phyloP scores from a whole-genome alignment of 1,139 yeast species.

The Lodderomyces metapsilosis region DNA sequence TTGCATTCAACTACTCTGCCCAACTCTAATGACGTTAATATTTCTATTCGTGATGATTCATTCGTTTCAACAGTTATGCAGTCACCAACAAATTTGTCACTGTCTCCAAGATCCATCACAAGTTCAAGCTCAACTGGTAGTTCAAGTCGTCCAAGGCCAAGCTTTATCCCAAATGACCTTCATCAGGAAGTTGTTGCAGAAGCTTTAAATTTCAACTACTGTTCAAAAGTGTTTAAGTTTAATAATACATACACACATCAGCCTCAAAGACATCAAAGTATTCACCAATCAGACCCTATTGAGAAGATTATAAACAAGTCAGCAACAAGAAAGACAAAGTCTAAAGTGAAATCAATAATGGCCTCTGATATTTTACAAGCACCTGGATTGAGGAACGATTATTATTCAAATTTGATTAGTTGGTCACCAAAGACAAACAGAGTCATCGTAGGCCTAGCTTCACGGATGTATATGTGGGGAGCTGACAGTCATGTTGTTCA shows the following conservation, averaged over 20 bases:
- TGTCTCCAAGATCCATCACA: conserved; percentile 3
- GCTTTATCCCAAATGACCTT: conserved; percentile 6
- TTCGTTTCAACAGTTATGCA: conserved; percentile 8
- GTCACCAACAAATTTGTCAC: conserved; percentile 7
- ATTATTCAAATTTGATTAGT: conserved; percentile 72
- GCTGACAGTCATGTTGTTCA: conserved; percentile 44
- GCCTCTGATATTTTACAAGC: conserved; percentile 51
- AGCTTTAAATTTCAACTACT: conserved; percentile 45
- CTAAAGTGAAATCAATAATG: conserved; percentile 6
- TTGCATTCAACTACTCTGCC: not conserved
- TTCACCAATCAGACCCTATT: not conserved
- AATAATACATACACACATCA: conserved; percentile 2
- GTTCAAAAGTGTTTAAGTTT: conserved; percentile 34
- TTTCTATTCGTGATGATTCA: conserved; percentile 16
- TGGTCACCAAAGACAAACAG: conserved; percentile 60
- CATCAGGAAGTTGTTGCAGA: conserved; percentile 36
- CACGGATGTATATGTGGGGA: conserved; percentile 66
- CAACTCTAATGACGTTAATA: conserved; percentile 5
- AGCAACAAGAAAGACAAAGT: not conserved
- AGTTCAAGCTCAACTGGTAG: conserved; percentile 5
- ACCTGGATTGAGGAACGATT: conserved; percentile 75
- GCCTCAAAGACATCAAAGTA: not conserved
- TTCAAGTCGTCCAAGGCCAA: conserved; percentile 1
- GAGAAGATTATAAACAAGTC: conserved; percentile 1
- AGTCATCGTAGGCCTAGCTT: conserved; percentile 70